Conservation (phyloP, 164 flowering plant genomes). For the Malania oleifera region DNA sequence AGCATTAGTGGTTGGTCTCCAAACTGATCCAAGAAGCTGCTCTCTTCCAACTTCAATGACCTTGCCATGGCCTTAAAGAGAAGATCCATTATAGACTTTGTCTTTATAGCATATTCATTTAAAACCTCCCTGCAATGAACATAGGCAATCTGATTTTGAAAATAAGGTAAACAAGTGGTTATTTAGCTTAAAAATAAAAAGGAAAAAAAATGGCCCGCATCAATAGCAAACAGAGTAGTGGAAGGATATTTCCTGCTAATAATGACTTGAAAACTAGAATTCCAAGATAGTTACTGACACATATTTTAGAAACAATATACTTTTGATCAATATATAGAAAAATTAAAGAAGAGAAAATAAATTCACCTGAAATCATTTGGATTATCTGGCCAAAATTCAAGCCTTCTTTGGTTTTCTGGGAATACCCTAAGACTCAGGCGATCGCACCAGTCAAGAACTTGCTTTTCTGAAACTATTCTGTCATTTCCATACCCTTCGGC, state of each 20-base stretch:
- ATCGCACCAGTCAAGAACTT: conserved; percentile 36
- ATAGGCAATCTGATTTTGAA: neutral
- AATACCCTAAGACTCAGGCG: conserved; percentile 24
- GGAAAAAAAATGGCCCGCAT: too few relatives aligned
- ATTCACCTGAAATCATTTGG: conserved; percentile 29
- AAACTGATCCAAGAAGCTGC: conserved; percentile 21
- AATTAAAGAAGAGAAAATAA: neutral
- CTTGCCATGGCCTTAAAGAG: conserved; percentile 29
- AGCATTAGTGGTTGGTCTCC: conserved; percentile 12
- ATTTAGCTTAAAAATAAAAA: too few relatives aligned
- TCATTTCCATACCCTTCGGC: conserved; percentile 24
- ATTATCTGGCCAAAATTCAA: conserved; percentile 37
- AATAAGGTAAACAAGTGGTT: too few relatives aligned
- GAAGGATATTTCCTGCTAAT: neutral
- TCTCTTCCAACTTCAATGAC: conserved; percentile 29
- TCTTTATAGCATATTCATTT: conserved; percentile 22
- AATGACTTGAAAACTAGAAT: conserved; percentile 3
- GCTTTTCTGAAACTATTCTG: conserved; percentile 12
- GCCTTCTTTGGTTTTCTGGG: conserved; percentile 26
- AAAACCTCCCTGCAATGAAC: conserved; percentile 22
- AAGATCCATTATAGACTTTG: conserved; percentile 7
- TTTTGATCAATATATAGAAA: too few relatives aligned
- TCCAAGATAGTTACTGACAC: too few relatives aligned
- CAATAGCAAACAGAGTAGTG: too few relatives aligned
- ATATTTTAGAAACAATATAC: too few relatives aligned